These are phyloP conservation scores for Aspergillus pseudoglaucus DNA, from an alignment of 2,329 filamentous ascomycete species.

Conservation along the genomic window DNA sequence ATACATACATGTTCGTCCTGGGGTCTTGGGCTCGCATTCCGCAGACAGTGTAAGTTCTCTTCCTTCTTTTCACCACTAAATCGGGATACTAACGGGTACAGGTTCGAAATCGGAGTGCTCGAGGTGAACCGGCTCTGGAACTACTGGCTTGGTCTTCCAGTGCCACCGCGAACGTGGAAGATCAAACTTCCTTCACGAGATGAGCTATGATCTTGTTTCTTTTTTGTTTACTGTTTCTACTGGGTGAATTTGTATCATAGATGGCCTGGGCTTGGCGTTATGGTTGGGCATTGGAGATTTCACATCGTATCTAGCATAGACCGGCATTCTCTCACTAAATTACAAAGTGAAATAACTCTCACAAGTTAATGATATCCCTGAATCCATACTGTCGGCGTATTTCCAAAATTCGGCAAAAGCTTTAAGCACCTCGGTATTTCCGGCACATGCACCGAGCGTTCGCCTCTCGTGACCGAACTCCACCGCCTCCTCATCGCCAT, in stretches of 20 bases:
- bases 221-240: background rate
- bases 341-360: background rate
- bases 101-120: constrained; percentile 46
- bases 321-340: background rate
- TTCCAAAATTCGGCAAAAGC: background rate
- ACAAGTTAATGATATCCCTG: background rate
- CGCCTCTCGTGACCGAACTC: constrained; percentile 11
- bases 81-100: constrained; percentile 16
- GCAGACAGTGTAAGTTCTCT: constrained; percentile 58
- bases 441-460: constrained; percentile 13
- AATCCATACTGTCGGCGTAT: background rate
- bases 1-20: constrained; percentile 60
- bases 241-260: background rate
- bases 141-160: constrained; percentile 58
- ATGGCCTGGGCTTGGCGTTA: background rate
- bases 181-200: constrained; percentile 36
- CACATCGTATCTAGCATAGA: background rate
- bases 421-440: constrained; percentile 11
- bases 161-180: constrained; percentile 52
- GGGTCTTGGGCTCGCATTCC: constrained; percentile 66
- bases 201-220: constrained; percentile 31
- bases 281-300: background rate
- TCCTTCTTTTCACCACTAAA: background rate
- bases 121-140: constrained; percentile 53
- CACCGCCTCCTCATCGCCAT: constrained; percentile 6